Conservation (phyloP, 2,329 filamentous ascomycete genomes). For the Dactylellina leptospora region DNA sequence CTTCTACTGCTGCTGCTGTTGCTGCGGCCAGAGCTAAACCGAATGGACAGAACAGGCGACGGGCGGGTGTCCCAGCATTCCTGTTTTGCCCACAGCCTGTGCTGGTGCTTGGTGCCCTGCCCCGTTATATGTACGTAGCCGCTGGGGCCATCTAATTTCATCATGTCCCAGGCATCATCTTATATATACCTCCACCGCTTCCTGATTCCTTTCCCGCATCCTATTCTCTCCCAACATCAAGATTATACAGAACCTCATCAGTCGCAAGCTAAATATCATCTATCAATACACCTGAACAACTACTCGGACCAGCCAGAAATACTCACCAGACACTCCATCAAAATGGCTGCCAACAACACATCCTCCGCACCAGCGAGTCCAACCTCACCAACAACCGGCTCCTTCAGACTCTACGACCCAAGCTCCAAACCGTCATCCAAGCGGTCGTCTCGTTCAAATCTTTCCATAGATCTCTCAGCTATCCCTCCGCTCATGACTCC, state of each 20-base stretch:
- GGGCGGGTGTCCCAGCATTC: background rate
- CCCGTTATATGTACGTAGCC: conserved; percentile 31
- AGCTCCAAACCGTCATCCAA: conserved; percentile 29
- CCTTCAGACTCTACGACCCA: conserved; percentile 45
- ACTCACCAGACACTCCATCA: background rate
- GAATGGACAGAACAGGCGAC: no score
- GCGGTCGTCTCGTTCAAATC: conserved; percentile 58
- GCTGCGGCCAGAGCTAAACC: no score
- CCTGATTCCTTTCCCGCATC: background rate
- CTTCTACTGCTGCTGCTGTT: no score
- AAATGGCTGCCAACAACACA: conserved; percentile 36
- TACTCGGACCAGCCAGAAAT: background rate
- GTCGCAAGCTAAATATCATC: background rate
- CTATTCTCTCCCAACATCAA: background rate
- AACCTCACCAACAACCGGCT: conserved; percentile 38
- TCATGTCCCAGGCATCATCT: background rate
- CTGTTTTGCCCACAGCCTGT: background rate
- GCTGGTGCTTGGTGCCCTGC: conserved; percentile 19
- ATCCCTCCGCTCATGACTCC: conserved; percentile 75
- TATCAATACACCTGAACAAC: background rate
- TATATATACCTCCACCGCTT: background rate
- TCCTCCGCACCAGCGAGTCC: conserved; percentile 36
- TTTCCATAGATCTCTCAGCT: conserved; percentile 77
- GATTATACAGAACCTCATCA: background rate
- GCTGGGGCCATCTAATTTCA: conserved; percentile 1